Conservation (phyloP, 2,329 filamentous ascomycete species). For the Blastomyces parvus region DNA sequence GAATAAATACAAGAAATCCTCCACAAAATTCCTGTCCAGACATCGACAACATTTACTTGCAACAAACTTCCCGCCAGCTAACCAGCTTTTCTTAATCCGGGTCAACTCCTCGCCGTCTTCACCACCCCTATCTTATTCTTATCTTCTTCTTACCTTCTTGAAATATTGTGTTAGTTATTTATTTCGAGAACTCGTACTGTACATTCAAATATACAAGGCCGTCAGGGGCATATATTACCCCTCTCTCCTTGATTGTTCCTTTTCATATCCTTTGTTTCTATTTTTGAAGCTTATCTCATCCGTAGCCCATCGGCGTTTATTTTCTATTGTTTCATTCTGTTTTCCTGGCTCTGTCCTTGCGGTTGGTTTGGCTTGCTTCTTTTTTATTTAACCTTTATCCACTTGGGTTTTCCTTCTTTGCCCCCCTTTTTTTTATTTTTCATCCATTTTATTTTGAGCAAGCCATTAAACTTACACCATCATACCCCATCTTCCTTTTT, state of each 20-base stretch:
- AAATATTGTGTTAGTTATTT: conserved; percentile 8
- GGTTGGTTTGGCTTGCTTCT: neutral
- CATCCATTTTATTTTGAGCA: conserved; percentile 11
- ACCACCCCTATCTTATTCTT: neutral
- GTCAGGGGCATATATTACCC: neutral
- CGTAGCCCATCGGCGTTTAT: conserved; percentile 1
- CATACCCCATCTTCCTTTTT: conserved; percentile 5
- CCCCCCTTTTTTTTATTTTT: conserved; percentile 13
- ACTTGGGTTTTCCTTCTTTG: conserved; percentile 10
- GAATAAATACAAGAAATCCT: neutral
- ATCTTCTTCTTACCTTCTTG: conserved; percentile 13
- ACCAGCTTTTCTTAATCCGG: neutral
- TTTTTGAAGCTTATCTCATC: neutral
- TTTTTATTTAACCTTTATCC: conserved; percentile 11
- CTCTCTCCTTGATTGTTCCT: conserved; percentile 7
- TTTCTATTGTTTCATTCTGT: conserved; percentile 14
- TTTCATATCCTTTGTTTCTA: neutral
- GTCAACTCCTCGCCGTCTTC: neutral
- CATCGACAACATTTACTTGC: neutral
- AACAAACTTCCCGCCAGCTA: neutral
- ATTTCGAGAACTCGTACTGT: neutral
- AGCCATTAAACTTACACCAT: neutral
- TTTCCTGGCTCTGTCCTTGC: conserved; percentile 12
- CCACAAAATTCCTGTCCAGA: neutral
- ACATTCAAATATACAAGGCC: conserved; percentile 2